Base-by-base conservation (phyloP, 2,329 filamentous ascomycete genomes). In the Zymoseptoria tritici region DNA sequence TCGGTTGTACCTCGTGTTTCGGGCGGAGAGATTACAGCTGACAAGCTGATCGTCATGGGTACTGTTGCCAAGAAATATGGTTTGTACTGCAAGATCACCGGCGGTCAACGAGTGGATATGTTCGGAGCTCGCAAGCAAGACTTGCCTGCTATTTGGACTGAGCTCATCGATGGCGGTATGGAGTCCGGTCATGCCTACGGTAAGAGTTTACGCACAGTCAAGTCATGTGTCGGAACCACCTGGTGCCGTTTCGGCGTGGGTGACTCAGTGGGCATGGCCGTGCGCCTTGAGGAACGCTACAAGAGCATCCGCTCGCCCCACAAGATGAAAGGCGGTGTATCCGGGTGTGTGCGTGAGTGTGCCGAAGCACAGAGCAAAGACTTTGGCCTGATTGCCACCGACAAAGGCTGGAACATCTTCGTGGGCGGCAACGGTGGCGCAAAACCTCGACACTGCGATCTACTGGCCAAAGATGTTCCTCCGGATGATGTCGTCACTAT, bases 361-460 rank as follows among this genome's bases (percentile, higher is more conserved):
- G 91, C 91, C 0, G 91, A 96, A 74, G 91, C 91, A 1, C 91
- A 95, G 71, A 93, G 87, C 75, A 96, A 96, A 75, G 91, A 96
- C 70, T 96, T 96, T 67, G 91, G 91, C 21, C 84, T 96, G 54
- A 96, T 96, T 60, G 91, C 91, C 13, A 95, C 90, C 0, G 91
- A 96, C 62, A 96, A 94, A 69, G 91, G 91, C 29, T 96, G 90
- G 83, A 96, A 96, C 75, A 86, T 96, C 73, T 96, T 91, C 67
- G 90, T 96, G 1, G 91, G 83, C 36, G 91, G 91, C 54, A 96
- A 96, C 71, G 91, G 91, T 56, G 91, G 92, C 60, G 90, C 90
- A 16, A 93, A 90, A 66, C 91, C 91, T 4, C 81, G 83, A 46
- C 91, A 96, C 72, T 85, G 87, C 0, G 90, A 95, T 68, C 81